Evolutionary conservation across 495 filamentous ascomycete genomes (phyloP).

Genomic region (Aspergillus biplanus): DNA sequence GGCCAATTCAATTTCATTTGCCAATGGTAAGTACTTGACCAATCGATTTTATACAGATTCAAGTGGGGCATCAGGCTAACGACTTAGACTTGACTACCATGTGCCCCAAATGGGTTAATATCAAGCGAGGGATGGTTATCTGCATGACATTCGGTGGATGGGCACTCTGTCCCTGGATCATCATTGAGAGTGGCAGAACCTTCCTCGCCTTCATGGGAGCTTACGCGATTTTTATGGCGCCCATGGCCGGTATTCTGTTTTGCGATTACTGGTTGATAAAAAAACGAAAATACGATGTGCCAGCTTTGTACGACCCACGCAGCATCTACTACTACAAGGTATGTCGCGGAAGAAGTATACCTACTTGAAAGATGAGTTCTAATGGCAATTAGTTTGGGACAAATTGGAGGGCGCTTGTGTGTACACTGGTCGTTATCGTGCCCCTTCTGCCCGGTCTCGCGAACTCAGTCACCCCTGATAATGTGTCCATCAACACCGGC

Average conservation of each 20-base stretch:
- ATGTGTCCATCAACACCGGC: constrained; percentile 15
- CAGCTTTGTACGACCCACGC: constrained; percentile 7
- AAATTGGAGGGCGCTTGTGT: constrained; percentile 12
- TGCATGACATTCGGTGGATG: constrained; percentile 15
- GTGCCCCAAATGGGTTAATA: constrained; percentile 13
- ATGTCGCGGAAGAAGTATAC: neutral
- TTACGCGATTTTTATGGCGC: constrained; percentile 16
- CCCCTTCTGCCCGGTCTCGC: constrained; percentile 14
- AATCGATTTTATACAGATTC: too few relatives aligned
- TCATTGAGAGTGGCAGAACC: constrained; percentile 11
- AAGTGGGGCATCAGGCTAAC: neutral
- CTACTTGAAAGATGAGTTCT: too few relatives aligned
- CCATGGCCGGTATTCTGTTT: constrained; percentile 15
- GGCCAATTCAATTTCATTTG: constrained; percentile 16
- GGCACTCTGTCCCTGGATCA: constrained; percentile 19
- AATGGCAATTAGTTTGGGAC: constrained; percentile 4
- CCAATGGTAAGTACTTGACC: constrained; percentile 3
- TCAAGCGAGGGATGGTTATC: constrained; percentile 19
- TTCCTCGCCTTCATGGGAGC: constrained; percentile 19
- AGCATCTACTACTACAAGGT: constrained; percentile 17
- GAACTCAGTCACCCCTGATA: constrained; percentile 6
- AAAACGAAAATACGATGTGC: constrained; percentile 14
- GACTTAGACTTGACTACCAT: constrained; percentile 11
- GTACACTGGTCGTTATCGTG: constrained; percentile 9
- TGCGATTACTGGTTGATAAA: constrained; percentile 18